Evolutionary conservation across 148 eudicot species (phyloP).

Genomic region (Rheum nobile): DNA sequence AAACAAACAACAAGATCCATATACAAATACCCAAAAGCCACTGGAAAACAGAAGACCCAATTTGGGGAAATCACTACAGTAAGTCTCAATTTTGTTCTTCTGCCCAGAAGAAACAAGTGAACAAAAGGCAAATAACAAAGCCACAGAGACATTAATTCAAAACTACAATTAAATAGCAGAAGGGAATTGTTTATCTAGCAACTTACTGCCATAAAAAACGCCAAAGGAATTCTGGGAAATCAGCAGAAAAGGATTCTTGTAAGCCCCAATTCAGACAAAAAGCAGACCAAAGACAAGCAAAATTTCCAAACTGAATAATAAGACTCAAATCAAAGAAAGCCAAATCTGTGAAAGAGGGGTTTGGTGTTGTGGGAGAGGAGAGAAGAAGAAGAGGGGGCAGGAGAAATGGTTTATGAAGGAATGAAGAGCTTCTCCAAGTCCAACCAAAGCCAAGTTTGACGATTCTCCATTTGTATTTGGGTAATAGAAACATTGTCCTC

Average conservation of each 20-base stretch:
- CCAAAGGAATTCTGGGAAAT: background rate
- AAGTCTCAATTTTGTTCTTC: background rate
- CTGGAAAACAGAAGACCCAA: background rate
- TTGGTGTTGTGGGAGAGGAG: slow-evolving; percentile 1
- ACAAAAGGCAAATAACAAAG: background rate
- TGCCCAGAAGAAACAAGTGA: background rate
- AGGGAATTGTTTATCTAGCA: background rate
- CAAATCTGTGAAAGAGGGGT: background rate
- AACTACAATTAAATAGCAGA: background rate
- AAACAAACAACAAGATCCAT: background rate
- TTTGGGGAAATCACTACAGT: background rate
- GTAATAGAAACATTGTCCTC: background rate
- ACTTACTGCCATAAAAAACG: background rate
- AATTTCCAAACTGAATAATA: background rate
- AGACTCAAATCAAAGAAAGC: background rate
- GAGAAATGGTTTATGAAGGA: background rate
- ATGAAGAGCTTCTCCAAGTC: background rate
- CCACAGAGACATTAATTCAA: background rate
- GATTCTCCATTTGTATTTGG: background rate
- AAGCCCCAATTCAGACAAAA: background rate
- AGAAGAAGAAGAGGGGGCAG: background rate
- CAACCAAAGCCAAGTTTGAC: background rate
- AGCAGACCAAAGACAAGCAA: background rate
- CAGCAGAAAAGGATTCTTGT: background rate
- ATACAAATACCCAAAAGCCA: background rate